Conservation (phyloP, 352 stramenopile species). For the Globisporangium irregulare region DNA sequence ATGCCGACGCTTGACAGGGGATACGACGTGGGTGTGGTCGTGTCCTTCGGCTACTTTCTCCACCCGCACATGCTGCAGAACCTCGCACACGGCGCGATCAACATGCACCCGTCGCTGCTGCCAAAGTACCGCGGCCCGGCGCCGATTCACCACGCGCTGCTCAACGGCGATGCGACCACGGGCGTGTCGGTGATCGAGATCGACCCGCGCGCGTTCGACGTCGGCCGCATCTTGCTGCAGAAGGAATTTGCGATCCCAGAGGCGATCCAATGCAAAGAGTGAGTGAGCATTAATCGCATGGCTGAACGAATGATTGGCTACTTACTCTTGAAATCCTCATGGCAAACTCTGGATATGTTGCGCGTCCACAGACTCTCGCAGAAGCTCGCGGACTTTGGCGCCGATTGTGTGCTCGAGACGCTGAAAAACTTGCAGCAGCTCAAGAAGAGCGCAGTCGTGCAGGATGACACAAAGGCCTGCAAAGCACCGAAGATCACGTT, state of each 20-base stretch:
- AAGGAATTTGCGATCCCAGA: conserved; percentile 40
- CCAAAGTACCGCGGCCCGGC: conserved; percentile 84
- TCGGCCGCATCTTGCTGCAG: conserved; percentile 74
- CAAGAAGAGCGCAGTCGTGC: conserved; percentile 44
- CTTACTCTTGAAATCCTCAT: background rate
- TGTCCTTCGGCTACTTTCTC: conserved; percentile 89
- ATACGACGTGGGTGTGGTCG: conserved; percentile 85
- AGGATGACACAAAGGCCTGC: conserved; percentile 50
- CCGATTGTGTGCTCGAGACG: conserved; percentile 66
- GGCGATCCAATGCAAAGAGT: conserved; percentile 53
- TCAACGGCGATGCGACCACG: conserved; percentile 71
- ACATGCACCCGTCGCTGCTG: conserved; percentile 87
- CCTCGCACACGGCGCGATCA: conserved; percentile 72
- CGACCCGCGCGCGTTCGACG: conserved; percentile 78
- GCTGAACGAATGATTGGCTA: background rate
- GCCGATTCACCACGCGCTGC: conserved; percentile 82
- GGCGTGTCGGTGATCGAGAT: conserved; percentile 88
- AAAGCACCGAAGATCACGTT: conserved; percentile 72
- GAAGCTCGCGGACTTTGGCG: conserved; percentile 50
- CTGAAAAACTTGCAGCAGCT: conserved; percentile 41
- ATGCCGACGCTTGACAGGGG: conserved; percentile 31
- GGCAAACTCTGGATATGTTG: background rate
- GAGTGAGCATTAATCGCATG: background rate
- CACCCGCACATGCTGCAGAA: conserved; percentile 72
- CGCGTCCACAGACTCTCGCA: conserved; percentile 34